Evolutionary conservation across 2,329 filamentous ascomycete species (phyloP).

Genomic region (Sclerotinia trifoliorum): DNA sequence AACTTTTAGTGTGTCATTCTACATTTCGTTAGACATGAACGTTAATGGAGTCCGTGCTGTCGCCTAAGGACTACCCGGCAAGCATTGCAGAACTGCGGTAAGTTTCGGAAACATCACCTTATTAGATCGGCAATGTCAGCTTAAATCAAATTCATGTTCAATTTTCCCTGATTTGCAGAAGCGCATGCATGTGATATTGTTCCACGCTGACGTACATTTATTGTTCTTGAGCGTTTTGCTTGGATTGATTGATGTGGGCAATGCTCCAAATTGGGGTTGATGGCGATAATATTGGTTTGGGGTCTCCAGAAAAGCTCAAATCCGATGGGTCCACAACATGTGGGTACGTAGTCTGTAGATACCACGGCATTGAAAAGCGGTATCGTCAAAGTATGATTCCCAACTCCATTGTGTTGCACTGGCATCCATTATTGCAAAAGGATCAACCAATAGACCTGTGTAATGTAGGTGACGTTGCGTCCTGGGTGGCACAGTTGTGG

Average conservation of each 20-base stretch:
- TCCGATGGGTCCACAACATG: background rate
- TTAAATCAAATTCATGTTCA: background rate
- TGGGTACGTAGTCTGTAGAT: background rate
- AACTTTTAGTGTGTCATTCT: background rate
- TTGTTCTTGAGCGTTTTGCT: background rate
- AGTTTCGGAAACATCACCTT: background rate
- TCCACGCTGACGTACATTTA: background rate
- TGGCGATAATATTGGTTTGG: conserved; percentile 3
- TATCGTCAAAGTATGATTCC: background rate
- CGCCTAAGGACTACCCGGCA: background rate
- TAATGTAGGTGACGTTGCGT: background rate
- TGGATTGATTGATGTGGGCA: background rate
- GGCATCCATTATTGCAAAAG: background rate
- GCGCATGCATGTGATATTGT: conserved; percentile 2
- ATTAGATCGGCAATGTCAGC: background rate
- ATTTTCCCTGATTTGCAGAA: background rate
- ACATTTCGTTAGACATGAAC: background rate
- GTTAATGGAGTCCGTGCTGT: background rate
- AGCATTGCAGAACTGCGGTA: background rate
- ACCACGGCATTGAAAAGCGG: background rate
- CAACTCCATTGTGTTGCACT: background rate
- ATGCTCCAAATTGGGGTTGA: background rate
- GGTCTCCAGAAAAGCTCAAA: conserved; percentile 10
- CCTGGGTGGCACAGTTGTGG: background rate
- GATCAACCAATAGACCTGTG: background rate